phyloP scores from a whole-genome alignment of 805 yeast genomes.

The Myxozyma geophila region DNA sequence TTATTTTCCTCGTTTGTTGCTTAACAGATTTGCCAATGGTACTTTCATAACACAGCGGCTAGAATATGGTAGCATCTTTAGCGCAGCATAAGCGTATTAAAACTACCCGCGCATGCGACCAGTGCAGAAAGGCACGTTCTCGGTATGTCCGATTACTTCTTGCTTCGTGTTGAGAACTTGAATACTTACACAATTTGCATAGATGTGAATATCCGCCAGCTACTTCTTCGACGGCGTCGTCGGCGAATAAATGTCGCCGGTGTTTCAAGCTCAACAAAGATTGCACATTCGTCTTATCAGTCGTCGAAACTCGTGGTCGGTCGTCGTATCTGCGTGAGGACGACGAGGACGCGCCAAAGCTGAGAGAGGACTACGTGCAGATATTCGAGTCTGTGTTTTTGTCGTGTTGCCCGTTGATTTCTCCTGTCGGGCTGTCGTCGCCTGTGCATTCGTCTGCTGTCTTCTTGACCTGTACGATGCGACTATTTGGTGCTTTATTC shows the following conservation, averaged over 20 bases:
- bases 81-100: slow-evolving; percentile 17
- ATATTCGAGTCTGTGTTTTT: slow-evolving; percentile 15
- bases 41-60: neutral
- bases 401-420: slow-evolving; percentile 24
- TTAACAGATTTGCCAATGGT: neutral
- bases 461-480: slow-evolving; percentile 24
- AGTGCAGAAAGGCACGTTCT: slow-evolving; percentile 28
- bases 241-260: slow-evolving; percentile 22
- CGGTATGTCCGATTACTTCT: slow-evolving; percentile 8
- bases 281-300: slow-evolving; percentile 25
- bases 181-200: neutral
- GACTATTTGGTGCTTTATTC: slow-evolving; percentile 22
- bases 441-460: slow-evolving; percentile 20
- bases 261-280: slow-evolving; percentile 25
- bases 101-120: slow-evolving; percentile 26
- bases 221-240: slow-evolving; percentile 3
- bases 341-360: slow-evolving; percentile 1
- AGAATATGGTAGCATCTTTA: neutral
- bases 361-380: slow-evolving; percentile 13
- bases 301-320: slow-evolving; percentile 27
- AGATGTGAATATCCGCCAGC: slow-evolving; percentile 30
- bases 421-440: slow-evolving; percentile 17
- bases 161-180: neutral
- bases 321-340: slow-evolving; percentile 18
- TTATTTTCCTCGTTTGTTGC: neutral